A percentile compares a stretch with the other conserved stretches of the same genome.
Evolutionary conservation across 2,329 filamentous ascomycete genomes (phyloP).

Genomic region (Trichophyton simii): DNA sequence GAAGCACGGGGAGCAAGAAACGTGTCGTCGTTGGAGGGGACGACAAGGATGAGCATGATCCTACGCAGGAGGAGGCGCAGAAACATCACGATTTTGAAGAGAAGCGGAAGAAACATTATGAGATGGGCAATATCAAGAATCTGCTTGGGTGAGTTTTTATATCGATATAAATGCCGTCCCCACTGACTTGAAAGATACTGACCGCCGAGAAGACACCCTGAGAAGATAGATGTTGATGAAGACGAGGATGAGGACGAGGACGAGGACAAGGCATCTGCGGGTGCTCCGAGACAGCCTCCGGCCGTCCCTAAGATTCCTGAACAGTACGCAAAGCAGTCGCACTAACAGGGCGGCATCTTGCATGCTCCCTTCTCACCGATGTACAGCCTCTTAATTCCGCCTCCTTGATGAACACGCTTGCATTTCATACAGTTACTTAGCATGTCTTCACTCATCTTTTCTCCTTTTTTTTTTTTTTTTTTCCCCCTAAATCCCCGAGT

Average conservation of each 20-base stretch:
- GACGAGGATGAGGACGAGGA: conserved; percentile 5
- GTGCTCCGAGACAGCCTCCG: conserved; percentile 16
- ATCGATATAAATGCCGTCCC: not conserved
- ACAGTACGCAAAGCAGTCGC: conserved; percentile 7
- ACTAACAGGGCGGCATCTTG: not conserved
- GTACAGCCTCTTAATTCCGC: not conserved
- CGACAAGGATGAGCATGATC: conserved; percentile 25
- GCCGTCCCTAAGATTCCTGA: conserved; percentile 25
- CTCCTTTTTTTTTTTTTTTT: not conserved
- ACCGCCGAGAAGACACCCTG: conserved; percentile 42
- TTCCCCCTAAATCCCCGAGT: not conserved
- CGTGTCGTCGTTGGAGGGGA: conserved; percentile 67
- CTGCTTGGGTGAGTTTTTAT: conserved; percentile 55
- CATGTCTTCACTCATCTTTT: not conserved
- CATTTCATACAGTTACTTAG: not conserved
- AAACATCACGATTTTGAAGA: conserved; percentile 89
- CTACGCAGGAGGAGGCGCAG: conserved; percentile 60
- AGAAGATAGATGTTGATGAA: conserved; percentile 44
- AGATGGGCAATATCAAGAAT: conserved; percentile 90
- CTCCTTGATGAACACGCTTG: not conserved
- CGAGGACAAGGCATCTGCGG: not conserved
- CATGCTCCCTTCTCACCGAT: not conserved
- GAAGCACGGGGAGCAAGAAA: conserved; percentile 36
- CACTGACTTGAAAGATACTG: not conserved
- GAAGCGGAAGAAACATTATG: conserved; percentile 91